A percentile compares a stretch with the other conserved stretches of the same genome.
Evolutionary conservation across 2,329 filamentous ascomycete species (phyloP).

Genomic region (Stenocarpella maydis): DNA sequence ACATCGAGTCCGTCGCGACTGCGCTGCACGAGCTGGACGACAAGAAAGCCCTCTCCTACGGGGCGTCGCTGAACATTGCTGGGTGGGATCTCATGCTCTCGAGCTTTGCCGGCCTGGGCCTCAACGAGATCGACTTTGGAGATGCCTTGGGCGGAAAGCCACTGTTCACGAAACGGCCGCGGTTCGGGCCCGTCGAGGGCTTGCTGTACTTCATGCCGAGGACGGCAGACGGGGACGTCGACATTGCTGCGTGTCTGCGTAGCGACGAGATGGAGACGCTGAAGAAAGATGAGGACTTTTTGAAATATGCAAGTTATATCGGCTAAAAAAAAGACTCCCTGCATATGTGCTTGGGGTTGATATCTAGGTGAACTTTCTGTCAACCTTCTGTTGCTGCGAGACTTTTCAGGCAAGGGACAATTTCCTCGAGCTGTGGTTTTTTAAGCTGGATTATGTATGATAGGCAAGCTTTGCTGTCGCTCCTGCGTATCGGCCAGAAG

Average conservation of each 20-base stretch:
- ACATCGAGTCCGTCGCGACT: constrained; percentile 31
- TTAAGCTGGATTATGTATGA: neutral
- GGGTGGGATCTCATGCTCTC: constrained; percentile 28
- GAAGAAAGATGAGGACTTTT: constrained; percentile 10
- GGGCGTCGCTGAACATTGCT: constrained; percentile 6
- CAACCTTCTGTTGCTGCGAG: neutral
- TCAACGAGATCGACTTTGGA: constrained; percentile 26
- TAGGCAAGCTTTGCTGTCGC: too few relatives aligned
- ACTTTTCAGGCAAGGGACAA: neutral
- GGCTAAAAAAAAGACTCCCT: neutral
- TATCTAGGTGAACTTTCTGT: neutral
- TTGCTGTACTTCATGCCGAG: constrained; percentile 32
- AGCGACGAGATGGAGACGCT: constrained; percentile 22
- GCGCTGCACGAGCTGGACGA: constrained; percentile 28
- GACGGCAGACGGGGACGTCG: constrained; percentile 5
- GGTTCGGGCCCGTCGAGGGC: constrained; percentile 21
- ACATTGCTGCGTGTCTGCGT: constrained; percentile 28
- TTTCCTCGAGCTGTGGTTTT: neutral
- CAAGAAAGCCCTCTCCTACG: constrained; percentile 25
- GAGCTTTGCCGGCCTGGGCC: constrained; percentile 21
- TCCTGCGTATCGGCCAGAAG: neutral
- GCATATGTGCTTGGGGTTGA: neutral
- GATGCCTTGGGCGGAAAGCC: constrained; percentile 25
- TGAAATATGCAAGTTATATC: constrained; percentile 24
- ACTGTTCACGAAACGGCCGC: constrained; percentile 24